Percentiles rank a stretch among this genome's conserved stretches.
These are phyloP conservation scores for Phytophthora colocasiae DNA, from an alignment of 352 stramenopile genomes.

Conservation along the genomic window DNA sequence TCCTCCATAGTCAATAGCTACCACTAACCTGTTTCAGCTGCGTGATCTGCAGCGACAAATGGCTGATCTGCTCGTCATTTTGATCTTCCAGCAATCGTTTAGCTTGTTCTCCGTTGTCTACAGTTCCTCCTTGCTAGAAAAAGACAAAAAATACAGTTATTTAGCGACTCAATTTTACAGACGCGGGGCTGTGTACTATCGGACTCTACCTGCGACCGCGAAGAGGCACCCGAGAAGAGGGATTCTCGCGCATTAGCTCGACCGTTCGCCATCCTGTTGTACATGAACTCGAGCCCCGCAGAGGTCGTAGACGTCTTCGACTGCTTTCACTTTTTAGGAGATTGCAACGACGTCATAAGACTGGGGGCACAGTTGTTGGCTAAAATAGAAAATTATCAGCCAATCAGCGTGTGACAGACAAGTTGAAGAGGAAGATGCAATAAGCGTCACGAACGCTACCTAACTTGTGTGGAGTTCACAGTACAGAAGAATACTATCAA, in stretches of 20 bases:
- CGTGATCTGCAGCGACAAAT: slow-evolving; percentile 88
- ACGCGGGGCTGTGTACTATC: not conserved
- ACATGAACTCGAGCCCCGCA: slow-evolving; percentile 55
- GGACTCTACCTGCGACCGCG: slow-evolving; percentile 48
- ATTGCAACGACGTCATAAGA: slow-evolving; percentile 6
- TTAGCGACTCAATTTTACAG: slow-evolving; percentile 8
- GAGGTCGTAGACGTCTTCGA: slow-evolving; percentile 2
- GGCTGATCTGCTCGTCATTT: slow-evolving; percentile 90
- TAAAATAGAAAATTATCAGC: slow-evolving; percentile 5
- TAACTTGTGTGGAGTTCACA: too few species aligned
- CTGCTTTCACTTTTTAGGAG: slow-evolving; percentile 3
- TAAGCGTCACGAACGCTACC: too few species aligned
- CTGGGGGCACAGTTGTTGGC: slow-evolving; percentile 3
- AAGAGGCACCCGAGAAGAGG: slow-evolving; percentile 70
- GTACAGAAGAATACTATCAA: not conserved
- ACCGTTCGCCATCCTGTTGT: slow-evolving; percentile 81
- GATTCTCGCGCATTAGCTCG: slow-evolving; percentile 59
- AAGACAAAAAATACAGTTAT: not conserved
- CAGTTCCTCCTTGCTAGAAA: slow-evolving; percentile 40
- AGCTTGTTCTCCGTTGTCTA: slow-evolving; percentile 78
- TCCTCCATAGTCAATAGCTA: not conserved
- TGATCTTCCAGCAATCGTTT: slow-evolving; percentile 85
- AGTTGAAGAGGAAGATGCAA: not conserved
- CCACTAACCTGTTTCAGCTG: slow-evolving; percentile 79
- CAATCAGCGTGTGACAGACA: slow-evolving; percentile 11